Percentiles rank a stretch among this genome's conserved stretches.
These are phyloP conservation scores for Sugiyamaella neomexicana DNA, from an alignment of 1,139 yeast species.

Conservation along the genomic window DNA sequence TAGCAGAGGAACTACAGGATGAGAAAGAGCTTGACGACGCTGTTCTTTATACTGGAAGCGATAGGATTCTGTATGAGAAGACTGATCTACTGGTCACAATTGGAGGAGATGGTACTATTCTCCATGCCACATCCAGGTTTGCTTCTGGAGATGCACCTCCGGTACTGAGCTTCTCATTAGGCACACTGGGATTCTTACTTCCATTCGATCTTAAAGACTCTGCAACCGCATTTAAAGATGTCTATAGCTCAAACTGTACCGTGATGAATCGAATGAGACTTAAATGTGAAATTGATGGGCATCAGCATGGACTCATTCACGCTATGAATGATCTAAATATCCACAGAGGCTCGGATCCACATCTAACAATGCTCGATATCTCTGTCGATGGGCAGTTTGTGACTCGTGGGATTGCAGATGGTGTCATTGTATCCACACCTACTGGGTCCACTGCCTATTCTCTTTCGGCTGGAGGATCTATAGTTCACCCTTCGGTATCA, in stretches of 20 bases:
- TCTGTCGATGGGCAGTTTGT: slow-evolving; percentile 76
- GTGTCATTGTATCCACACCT: slow-evolving; percentile 81
- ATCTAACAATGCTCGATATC: slow-evolving; percentile 77
- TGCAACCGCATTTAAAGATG: slow-evolving; percentile 60
- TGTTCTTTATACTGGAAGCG: slow-evolving; percentile 46
- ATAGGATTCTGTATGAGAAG: slow-evolving; percentile 53
- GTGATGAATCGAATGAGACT: slow-evolving; percentile 76
- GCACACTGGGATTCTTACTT: slow-evolving; percentile 84
- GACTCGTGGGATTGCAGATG: slow-evolving; percentile 91
- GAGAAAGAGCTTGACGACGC: slow-evolving; percentile 39
- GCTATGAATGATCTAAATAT: slow-evolving; percentile 91
- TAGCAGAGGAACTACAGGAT: slow-evolving; percentile 65
- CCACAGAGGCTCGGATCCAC: slow-evolving; percentile 88
- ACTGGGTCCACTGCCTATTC: slow-evolving; percentile 97
- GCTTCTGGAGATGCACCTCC: slow-evolving; percentile 68
- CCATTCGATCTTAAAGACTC: slow-evolving; percentile 75
- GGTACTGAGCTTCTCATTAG: slow-evolving; percentile 82
- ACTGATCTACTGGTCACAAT: slow-evolving; percentile 77
- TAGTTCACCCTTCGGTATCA: slow-evolving; percentile 84
- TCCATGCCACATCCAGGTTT: slow-evolving; percentile 67
- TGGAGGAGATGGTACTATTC: slow-evolving; percentile 95
- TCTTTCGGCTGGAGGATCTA: slow-evolving; percentile 85
- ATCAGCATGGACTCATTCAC: slow-evolving; percentile 41
- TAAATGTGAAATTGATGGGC: slow-evolving; percentile 56
- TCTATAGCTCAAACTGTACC: slow-evolving; percentile 64